Base-by-base conservation (phyloP, 768 basidiomycete genomes). In the Ramaria sp. region DNA sequence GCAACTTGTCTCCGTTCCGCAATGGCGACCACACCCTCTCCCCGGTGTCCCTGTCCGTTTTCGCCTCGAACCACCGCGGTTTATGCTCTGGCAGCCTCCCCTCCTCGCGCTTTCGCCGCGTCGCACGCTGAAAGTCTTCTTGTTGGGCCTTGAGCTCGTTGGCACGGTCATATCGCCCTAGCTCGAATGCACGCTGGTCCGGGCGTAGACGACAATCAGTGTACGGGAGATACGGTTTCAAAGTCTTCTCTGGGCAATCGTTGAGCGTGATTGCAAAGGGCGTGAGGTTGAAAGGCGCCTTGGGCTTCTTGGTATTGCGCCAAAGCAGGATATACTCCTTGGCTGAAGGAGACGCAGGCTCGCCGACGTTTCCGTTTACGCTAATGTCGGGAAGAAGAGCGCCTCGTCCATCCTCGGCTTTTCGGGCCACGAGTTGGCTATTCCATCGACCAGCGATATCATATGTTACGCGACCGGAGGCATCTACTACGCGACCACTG, bases 401-500 rank as follows among this genome's bases (percentile, higher is more conserved):
- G 10, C 79, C 82, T 39, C 66, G 67, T 8, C 78, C 78, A 5
- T 62, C 57, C 9, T 71, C 71, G 2, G 75, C 73, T 20, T 78
- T 76, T 9, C 90, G 80, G 18, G 91, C 91, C 51, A 98, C 83
- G 34, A 98, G 81, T 63, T 97, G 94, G 42, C 87, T 88, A 63
- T 90, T 92, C 95, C 94, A 98, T 1, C 92, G 78, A 4, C 94
- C 94, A 0, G 93, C 93, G 47, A 97, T 91, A 55, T 95, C 91
- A 68, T 94, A 88, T 0, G 76, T 80, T 28, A 83, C 71, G 20
- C 76, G 70, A 9, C 87, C 91, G 0, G 69, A 60, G 1, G 77
- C 66, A 62, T 89, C 83, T 56, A 77, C 68, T 20, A 97, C 92
- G 38, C 79, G 77, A 0, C 94, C 95, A 1, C 85, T 86, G 64